phyloP scores from a whole-genome alignment of 2,329 filamentous ascomycete genomes.

The Sphaceloma murrayae region DNA sequence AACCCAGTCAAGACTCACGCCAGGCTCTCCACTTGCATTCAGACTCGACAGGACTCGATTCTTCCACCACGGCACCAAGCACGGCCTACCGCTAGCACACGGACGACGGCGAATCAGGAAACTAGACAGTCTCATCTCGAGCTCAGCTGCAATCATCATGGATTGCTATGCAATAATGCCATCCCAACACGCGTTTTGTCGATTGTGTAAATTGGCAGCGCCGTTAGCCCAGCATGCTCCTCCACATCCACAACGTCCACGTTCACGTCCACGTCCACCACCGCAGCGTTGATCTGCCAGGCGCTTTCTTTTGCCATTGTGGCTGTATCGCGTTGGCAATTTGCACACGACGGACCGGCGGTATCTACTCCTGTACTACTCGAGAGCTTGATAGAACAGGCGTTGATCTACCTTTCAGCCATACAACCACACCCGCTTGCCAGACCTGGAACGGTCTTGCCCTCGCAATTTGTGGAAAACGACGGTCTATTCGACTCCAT shows the following conservation, averaged over 20 bases:
- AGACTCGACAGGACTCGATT: neutral
- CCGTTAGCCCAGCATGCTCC: neutral
- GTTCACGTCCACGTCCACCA: too few species aligned
- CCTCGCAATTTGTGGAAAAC: conserved; percentile 13
- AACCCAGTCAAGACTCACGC: conserved; percentile 8
- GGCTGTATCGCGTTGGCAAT: too few species aligned
- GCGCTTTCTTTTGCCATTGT: too few species aligned
- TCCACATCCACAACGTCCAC: too few species aligned
- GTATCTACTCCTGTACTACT: too few species aligned
- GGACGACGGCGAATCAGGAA: conserved; percentile 12
- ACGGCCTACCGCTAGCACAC: conserved; percentile 10
- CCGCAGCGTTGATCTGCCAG: neutral
- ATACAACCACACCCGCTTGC: conserved; percentile 7
- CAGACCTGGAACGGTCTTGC: conserved; percentile 10
- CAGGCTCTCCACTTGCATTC: conserved; percentile 3
- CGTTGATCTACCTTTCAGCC: conserved; percentile 5
- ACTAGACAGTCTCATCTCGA: conserved; percentile 15
- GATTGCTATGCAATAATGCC: too few species aligned
- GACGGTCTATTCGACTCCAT: conserved; percentile 10
- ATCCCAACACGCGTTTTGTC: conserved; percentile 4
- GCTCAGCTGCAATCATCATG: too few species aligned
- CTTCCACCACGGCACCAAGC: conserved; percentile 14
- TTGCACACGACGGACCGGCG: too few species aligned
- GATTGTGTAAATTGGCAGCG: neutral
- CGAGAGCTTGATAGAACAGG: neutral